Evolutionary conservation across 768 basidiomycete species (phyloP), one percentile per base, ranked within the genome.

Genomic region (Tricholoma saponaceum): DNA sequence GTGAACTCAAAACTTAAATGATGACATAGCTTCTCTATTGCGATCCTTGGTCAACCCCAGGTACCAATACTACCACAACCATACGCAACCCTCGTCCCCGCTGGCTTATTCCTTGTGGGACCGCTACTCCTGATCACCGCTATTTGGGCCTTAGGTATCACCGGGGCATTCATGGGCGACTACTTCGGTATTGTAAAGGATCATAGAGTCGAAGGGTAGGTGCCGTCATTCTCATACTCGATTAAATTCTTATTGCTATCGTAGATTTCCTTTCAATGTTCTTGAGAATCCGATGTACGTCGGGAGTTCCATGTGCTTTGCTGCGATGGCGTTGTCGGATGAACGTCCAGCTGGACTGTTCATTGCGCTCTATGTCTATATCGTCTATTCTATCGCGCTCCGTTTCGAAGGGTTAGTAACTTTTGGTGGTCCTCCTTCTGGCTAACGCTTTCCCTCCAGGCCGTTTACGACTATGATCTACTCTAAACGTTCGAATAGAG

Each of bases 221-320:
- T 70, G 9, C 25, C 20, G 43, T 16, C 35, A 25, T 20, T 4
- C 10, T 4, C 43, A 35, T n/a, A n/a, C n/a, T n/a, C n/a, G n/a
- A n/a, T n/a, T n/a, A n/a, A n/a, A n/a, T n/a, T n/a, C n/a, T n/a
- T n/a, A n/a, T n/a, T n/a, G n/a, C n/a, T n/a, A 46, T 16, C 5
- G 47, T 58, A 83, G 81, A 20, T 99, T 99, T 79, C 96, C 96
- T 0, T 99, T 98, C 80, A 96, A 96, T 69, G 82, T 97, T 50
- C 79, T 95, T 41, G 79, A 83, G 18, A 88, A 97, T 70, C 96
- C 96, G 0, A 99, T 99, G 96, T 98, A 99, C 68, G 90, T 94
- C 46, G 96, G 96, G 6, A 46, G 44, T 23, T 25, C 94, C 4
- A 75, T 99, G 76, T 91, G 87, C 69, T 98, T 98, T 74, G 73